Evolutionary conservation across 1,284 basidiomycete genomes (phyloP), one percentile per base, ranked within the genome.

Genomic region (Vanrija pseudolonga): DNA sequence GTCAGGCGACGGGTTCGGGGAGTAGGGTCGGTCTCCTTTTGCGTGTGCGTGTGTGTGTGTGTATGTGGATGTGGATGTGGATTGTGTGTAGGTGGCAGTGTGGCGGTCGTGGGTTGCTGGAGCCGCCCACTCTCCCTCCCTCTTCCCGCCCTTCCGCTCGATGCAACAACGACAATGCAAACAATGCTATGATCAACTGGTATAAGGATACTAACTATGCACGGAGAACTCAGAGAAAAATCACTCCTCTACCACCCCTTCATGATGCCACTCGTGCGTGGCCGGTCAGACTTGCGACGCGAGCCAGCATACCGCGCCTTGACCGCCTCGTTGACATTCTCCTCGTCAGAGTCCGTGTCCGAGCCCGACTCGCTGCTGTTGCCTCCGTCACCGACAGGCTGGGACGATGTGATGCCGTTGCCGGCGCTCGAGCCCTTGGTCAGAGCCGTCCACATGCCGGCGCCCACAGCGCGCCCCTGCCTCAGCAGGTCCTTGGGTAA

Each of bases 301-400:
- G 32, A 32, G 20, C 49, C 51, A 6, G 63, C 60, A 43, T 59
- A 59, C 26, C 63, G 45, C 12, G 46, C 55, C 38, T 52, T 55
- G n/a, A 57, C 17, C 0, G 26, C 51, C 2, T 42, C 53, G 6
- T 56, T 58, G 3, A 51, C 51, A 11, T 56, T 43, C 38, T 62
- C 61, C 19, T 63, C 57, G 26, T 61, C 61, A 1, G 40, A 43
- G 32, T 54, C 52, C 44, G 54, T 59, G 15, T 40, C 39, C 39
- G 39, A 40, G n/a, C n/a, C 39, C 39, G 39, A 40, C n/a, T 39
- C 37, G 14, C 19, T 38, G 23, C 23, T 14, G 24, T 32, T 41
- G 24, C 47, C 32, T 7, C 23, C 26, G 22, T 39, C 39, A 12
- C 20, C 47, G 26, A n/a, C 17, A 2, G 18, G 39, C 24, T 49